phyloP scores from a whole-genome alignment of 169 alveolate genomes.

The Cryptosporidium sp. region DNA sequence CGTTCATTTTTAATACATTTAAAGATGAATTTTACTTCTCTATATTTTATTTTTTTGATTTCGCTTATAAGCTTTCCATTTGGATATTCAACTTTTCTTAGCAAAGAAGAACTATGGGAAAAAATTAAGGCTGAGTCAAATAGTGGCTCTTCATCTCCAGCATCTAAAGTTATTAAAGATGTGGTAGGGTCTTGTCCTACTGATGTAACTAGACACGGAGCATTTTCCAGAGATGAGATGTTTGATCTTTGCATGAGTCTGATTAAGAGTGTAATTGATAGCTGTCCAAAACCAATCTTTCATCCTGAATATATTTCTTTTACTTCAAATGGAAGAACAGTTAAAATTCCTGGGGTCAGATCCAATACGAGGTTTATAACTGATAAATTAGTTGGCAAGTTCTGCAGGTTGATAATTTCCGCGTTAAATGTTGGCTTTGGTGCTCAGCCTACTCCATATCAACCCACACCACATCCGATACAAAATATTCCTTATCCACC shows the following conservation, averaged over 20 bases:
- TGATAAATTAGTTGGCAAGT: neutral
- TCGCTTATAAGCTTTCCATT: neutral
- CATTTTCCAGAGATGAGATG: neutral
- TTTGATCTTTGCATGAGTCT: neutral
- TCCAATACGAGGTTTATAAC: neutral
- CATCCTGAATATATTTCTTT: neutral
- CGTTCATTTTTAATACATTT: neutral
- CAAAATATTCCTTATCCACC: neutral
- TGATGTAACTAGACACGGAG: neutral
- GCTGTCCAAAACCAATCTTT: neutral
- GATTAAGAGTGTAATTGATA: neutral
- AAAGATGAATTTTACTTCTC: neutral
- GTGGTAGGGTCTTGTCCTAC: neutral
- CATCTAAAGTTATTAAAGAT: neutral
- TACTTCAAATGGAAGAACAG: neutral
- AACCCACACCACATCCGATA: neutral
- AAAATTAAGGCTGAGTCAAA: neutral
- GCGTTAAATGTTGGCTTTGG: neutral
- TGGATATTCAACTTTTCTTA: neutral
- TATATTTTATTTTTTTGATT: neutral
- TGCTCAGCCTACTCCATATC: neutral
- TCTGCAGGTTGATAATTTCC: slow-evolving; percentile 4
- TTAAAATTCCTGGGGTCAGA: neutral
- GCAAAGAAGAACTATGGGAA: neutral
- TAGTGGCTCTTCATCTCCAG: neutral